A percentile compares a stretch with the other conserved stretches of the same genome.
phyloP scores from a whole-genome alignment of 805 yeast species.

The Dipodascus albidus region DNA sequence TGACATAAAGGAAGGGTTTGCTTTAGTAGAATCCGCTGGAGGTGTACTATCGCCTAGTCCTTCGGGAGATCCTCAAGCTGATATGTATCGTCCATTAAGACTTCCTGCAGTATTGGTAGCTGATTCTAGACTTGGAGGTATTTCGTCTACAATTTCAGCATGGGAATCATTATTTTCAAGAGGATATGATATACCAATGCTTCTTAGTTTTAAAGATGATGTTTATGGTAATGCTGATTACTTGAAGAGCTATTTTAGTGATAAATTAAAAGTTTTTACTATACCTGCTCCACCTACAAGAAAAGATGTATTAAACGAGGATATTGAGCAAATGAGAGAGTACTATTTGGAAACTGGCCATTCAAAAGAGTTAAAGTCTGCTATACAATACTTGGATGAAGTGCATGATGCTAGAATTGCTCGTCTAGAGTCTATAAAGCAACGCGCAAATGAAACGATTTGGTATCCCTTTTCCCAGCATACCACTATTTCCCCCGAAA shows the following conservation, averaged over 20 bases:
- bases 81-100: constrained; percentile 13
- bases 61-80: constrained; percentile 13
- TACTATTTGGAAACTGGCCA: constrained; percentile 8
- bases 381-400: constrained; percentile 5
- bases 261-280: constrained; percentile 7
- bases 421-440: constrained; percentile 8
- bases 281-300: constrained; percentile 10
- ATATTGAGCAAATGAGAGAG: constrained; percentile 5
- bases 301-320: background rate
- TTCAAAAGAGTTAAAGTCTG: background rate
- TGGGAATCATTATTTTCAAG: constrained; percentile 14
- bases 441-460: constrained; percentile 9
- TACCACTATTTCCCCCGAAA: constrained; percentile 7
- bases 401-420: constrained; percentile 7
- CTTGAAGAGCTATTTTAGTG: constrained; percentile 9
- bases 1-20: constrained; percentile 9
- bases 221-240: constrained; percentile 10
- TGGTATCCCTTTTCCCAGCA: constrained; percentile 22
- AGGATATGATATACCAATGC: constrained; percentile 14
- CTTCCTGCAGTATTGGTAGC: constrained; percentile 15
- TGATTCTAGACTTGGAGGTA: constrained; percentile 15
- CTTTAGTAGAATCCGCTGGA: constrained; percentile 17
- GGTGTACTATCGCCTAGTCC: constrained; percentile 17
- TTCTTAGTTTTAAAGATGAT: constrained; percentile 11
- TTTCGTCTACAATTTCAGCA: constrained; percentile 14